Conservation (phyloP, 1,139 yeast genomes). For the Saccharomyces hybrid region DNA sequence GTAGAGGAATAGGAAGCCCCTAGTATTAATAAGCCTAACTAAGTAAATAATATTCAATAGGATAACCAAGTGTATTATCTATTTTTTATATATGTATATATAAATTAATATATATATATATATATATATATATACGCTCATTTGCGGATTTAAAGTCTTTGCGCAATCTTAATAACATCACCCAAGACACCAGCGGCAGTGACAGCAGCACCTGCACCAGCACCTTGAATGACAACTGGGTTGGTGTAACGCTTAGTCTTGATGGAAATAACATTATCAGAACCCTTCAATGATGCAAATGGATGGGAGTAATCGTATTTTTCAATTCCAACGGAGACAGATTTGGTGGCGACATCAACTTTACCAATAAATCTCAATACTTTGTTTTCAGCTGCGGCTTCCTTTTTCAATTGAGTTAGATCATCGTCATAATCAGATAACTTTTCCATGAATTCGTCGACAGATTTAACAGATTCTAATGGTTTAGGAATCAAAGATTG, state of each 20-base stretch:
- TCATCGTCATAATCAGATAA: constrained; percentile 79
- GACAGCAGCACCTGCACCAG: constrained; percentile 98
- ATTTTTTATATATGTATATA: background rate
- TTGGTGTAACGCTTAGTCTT: constrained; percentile 84
- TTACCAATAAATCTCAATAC: constrained; percentile 90
- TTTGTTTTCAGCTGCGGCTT: constrained; percentile 75
- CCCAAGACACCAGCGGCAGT: constrained; percentile 98
- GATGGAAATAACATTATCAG: constrained; percentile 90
- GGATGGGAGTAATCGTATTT: constrained; percentile 85
- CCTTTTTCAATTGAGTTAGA: constrained; percentile 65
- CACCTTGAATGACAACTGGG: constrained; percentile 94
- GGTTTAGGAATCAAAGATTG: constrained; percentile 85
- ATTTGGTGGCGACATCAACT: constrained; percentile 63
- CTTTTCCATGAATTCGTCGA: constrained; percentile 68
- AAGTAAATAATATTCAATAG: background rate
- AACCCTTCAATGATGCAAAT: constrained; percentile 89
- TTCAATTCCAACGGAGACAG: constrained; percentile 79
- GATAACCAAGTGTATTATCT: background rate
- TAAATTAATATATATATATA: background rate
- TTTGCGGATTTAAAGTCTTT: constrained; percentile 45
- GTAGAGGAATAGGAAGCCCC: constrained; percentile 9
- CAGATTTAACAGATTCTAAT: constrained; percentile 65
- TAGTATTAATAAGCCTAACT: background rate
- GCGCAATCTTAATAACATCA: constrained; percentile 83
- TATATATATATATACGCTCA: background rate